Percentiles rank a stretch among this genome's conserved stretches.
These are phyloP conservation scores for Talaromyces sp. DNA, from an alignment of 2,329 filamentous ascomycete species.

Conservation along the genomic window DNA sequence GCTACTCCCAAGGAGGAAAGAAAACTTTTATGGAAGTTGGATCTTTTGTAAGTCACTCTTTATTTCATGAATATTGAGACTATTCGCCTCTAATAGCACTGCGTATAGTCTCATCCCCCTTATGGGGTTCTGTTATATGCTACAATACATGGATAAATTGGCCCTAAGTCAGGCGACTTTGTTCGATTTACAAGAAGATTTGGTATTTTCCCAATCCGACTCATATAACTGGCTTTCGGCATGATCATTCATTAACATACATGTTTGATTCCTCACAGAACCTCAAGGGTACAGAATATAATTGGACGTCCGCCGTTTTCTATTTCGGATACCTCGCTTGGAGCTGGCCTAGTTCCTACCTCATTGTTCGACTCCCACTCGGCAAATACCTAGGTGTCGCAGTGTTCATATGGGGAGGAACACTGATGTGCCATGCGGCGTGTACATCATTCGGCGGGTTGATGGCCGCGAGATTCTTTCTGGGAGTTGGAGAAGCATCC, in stretches of 20 bases:
- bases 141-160: slow-evolving; percentile 34
- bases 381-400: slow-evolving; percentile 31
- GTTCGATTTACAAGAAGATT: slow-evolving; percentile 25
- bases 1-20: slow-evolving; percentile 27
- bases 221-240: background rate
- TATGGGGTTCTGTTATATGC: slow-evolving; percentile 31
- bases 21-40: slow-evolving; percentile 31
- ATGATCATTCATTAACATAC: slow-evolving; percentile 2
- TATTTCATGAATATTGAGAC: slow-evolving; percentile 29
- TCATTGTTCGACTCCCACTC: slow-evolving; percentile 39
- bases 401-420: slow-evolving; percentile 36
- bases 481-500: slow-evolving; percentile 33
- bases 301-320: slow-evolving; percentile 36
- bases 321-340: slow-evolving; percentile 42
- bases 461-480: slow-evolving; percentile 45
- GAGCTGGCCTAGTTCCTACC: slow-evolving; percentile 43
- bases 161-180: slow-evolving; percentile 29
- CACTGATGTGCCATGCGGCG: slow-evolving; percentile 37
- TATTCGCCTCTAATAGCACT: slow-evolving; percentile 12
- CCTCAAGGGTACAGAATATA: slow-evolving; percentile 32
- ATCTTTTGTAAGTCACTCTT: slow-evolving; percentile 26
- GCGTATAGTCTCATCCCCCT: slow-evolving; percentile 20
- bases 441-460: slow-evolving; percentile 34
- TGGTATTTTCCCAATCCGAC: slow-evolving; percentile 14
- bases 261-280: slow-evolving; percentile 14